Evolutionary conservation across 2,329 filamentous ascomycete genomes (phyloP).

Genomic region (Fusarium pininemorale): DNA sequence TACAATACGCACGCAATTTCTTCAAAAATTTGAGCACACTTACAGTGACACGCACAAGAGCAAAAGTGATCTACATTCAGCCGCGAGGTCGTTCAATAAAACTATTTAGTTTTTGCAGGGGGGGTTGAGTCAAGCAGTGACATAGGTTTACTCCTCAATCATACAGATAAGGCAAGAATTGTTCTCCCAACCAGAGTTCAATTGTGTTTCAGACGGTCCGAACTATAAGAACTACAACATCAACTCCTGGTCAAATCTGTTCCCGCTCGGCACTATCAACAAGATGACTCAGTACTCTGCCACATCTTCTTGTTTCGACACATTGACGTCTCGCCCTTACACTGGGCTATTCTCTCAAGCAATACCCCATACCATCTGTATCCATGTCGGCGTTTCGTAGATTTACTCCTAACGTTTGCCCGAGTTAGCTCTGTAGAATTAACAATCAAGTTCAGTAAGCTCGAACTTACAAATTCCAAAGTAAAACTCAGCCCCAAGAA

Average conservation of each 20-base stretch:
- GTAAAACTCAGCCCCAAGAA: background rate
- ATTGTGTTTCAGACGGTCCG: background rate
- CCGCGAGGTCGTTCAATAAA: background rate
- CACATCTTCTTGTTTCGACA: background rate
- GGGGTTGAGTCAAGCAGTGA: background rate
- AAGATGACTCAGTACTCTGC: background rate
- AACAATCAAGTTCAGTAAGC: too few relatives aligned
- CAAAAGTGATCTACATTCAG: background rate
- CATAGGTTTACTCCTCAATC: background rate
- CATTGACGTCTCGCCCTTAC: background rate
- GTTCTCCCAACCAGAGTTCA: background rate
- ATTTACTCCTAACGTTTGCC: background rate
- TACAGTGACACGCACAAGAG: background rate
- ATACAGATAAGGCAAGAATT: background rate
- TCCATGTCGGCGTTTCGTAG: background rate
- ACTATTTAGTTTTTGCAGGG: background rate
- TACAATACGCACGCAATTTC: slow-evolving; percentile 21
- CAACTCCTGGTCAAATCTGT: background rate
- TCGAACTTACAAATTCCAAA: background rate
- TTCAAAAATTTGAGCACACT: background rate
- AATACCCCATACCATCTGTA: background rate
- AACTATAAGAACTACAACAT: background rate
- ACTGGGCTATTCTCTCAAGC: background rate
- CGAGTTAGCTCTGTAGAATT: background rate
- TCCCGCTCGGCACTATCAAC: background rate